phyloP scores from a whole-genome alignment of 108 stramenopile genomes.

The Cyclotella atomus region DNA sequence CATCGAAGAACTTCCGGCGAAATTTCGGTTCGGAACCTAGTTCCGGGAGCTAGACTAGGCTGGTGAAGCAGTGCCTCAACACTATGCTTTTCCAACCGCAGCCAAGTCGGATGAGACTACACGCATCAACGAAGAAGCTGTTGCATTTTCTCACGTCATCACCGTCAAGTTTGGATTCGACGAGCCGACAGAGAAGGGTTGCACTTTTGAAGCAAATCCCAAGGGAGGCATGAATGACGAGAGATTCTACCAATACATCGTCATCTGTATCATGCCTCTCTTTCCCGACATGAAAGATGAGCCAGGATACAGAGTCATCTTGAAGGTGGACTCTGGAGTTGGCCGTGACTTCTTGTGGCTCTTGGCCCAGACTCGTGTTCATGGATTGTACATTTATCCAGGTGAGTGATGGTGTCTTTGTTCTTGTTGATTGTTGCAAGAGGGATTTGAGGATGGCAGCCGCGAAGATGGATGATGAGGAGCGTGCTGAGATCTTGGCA shows the following conservation, averaged over 20 bases:
- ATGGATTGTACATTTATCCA: constrained; percentile 19
- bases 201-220: constrained; percentile 23
- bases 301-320: constrained; percentile 6
- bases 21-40: too few species aligned
- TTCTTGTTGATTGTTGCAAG: background rate
- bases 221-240: constrained; percentile 33
- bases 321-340: constrained; percentile 26
- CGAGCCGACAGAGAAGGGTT: background rate
- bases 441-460: background rate
- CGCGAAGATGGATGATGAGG: background rate
- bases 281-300: constrained; percentile 18
- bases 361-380: background rate
- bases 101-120: constrained; percentile 2
- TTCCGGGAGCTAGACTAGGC: too few species aligned
- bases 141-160: background rate
- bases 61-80: constrained; percentile 22
- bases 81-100: constrained; percentile 3
- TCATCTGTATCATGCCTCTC: constrained; percentile 12
- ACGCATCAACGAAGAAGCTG: background rate
- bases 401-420: constrained; percentile 8
- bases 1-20: too few species aligned
- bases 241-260: constrained; percentile 2
- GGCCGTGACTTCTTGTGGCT: background rate
- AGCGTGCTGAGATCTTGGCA: background rate
- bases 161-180: constrained; percentile 8